phyloP scores from a whole-genome alignment of 1,139 yeast species.

The Kurtzmaniella quercitrusa region DNA sequence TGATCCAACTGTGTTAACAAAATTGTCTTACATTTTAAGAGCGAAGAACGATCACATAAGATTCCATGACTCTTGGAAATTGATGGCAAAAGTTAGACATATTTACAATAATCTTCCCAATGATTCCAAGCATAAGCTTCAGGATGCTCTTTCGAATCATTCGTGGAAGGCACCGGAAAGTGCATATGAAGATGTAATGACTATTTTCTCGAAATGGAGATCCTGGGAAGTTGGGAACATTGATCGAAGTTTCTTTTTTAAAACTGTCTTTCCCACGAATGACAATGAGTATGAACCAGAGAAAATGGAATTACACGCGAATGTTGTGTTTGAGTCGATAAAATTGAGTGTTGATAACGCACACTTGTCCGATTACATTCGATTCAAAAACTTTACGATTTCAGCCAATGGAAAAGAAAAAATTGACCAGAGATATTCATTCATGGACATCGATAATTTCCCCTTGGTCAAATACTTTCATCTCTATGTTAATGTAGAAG shows the following conservation, averaged over 20 bases:
- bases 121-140: constrained; percentile 38
- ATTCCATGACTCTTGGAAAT: constrained; percentile 82
- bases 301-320: constrained; percentile 1
- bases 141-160: constrained; percentile 15
- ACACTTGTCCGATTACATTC: constrained; percentile 13
- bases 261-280: constrained; percentile 28
- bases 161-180: constrained; percentile 43
- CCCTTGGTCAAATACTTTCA: constrained; percentile 11
- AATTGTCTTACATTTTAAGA: constrained; percentile 79
- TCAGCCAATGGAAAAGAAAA: constrained; percentile 1
- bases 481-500: constrained; percentile 16
- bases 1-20: constrained; percentile 86
- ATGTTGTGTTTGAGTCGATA: constrained; percentile 6
- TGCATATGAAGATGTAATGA: constrained; percentile 52
- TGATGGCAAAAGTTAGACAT: constrained; percentile 73
- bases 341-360: constrained; percentile 7
- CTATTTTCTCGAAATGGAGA: constrained; percentile 77
- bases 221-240: constrained; percentile 68
- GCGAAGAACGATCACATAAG: constrained; percentile 71
- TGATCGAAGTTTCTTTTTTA: constrained; percentile 52
- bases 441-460: constrained; percentile 11
- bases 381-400: constrained; percentile 9
- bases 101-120: constrained; percentile 58
- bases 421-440: neutral
- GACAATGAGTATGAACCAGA: constrained; percentile 2